phyloP scores from a whole-genome alignment of 768 basidiomycete genomes.

The Tremella mesenterica region DNA sequence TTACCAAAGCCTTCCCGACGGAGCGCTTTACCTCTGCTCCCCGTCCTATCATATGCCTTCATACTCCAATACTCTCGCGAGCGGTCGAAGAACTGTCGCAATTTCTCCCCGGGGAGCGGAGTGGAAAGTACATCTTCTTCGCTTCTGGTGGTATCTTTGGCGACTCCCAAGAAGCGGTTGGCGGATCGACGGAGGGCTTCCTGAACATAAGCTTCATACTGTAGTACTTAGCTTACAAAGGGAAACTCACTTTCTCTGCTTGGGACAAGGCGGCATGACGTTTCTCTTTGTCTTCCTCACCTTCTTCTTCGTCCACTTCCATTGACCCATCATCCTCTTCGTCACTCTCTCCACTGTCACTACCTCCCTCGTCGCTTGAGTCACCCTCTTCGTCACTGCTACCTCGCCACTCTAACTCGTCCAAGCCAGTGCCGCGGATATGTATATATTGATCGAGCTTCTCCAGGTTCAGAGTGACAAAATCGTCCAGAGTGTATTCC shows the following conservation, averaged over 20 bases:
- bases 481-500: conserved; percentile 86
- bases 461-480: conserved; percentile 68
- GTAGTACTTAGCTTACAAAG: background rate
- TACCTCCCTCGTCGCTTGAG: conserved; percentile 26
- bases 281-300: conserved; percentile 16
- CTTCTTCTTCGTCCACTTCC: conserved; percentile 27
- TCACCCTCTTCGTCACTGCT: conserved; percentile 53
- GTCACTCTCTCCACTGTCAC: conserved; percentile 21
- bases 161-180: conserved; percentile 56
- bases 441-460: conserved; percentile 73
- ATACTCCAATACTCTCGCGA: conserved; percentile 71
- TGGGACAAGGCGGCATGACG: conserved; percentile 6
- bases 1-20: conserved; percentile 64
- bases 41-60: conserved; percentile 55
- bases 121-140: conserved; percentile 68
- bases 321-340: conserved; percentile 16
- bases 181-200: conserved; percentile 49
- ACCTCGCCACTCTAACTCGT: conserved; percentile 50
- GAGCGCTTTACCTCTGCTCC: conserved; percentile 66
- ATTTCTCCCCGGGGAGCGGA: conserved; percentile 72
- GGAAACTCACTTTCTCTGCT: conserved; percentile 20
- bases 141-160: conserved; percentile 51
- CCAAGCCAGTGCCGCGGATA: conserved; percentile 61
- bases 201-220: conserved; percentile 8
- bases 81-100: conserved; percentile 73